Base-by-base conservation (phyloP, 1,139 yeast species). In the Candida sp. region DNA sequence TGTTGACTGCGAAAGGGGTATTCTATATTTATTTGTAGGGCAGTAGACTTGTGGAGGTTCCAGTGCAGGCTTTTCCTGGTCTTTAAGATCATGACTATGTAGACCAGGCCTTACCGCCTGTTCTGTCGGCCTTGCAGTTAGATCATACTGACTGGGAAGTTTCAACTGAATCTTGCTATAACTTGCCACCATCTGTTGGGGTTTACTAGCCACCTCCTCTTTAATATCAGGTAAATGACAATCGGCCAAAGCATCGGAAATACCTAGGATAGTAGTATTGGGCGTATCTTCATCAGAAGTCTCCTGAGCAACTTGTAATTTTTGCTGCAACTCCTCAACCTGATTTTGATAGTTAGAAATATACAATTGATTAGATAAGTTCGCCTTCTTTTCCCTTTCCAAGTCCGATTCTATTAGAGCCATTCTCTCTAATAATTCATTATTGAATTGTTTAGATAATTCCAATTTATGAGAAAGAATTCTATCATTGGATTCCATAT, bases 401-500 rank as follows among this genome's bases (percentile, higher is more conserved):
- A 64, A 55, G 44, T 73, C 79, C 47, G 67, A 68, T 46, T 73
- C 78, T 8, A 70, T 44, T 12, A 73, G 37, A 3, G 79, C 78
- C 33, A 72, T 46, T 43, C 66, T 68, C 50, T 73, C 79, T 21
- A 73, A 53, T 22, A 72, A 54, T 45, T 71, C 76, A 48, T 70
- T 68, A 50, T 68, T 71, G 45, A 71, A 65, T 41, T 66, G 71
- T 33, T 57, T 63, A 15, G 72, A 57, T n/a, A 62, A 49, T 33
- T 62, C 66, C 11, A 70, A 55, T 45, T 71, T 68, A 48, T 54
- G 61, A 11, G 53, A 56, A 1, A 66, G 48, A 11, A 72, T 52
- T 5, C 79, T 55, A 46, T 72, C 77, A 25, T 68, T 62, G 15
- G 67, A 61, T 43, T 68, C 73, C 70, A 70, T 67, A 40, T 61